These are phyloP conservation scores for Xerocomus brunneocitrinus DNA, from an alignment of 768 basidiomycete genomes.

Conservation along the genomic window DNA sequence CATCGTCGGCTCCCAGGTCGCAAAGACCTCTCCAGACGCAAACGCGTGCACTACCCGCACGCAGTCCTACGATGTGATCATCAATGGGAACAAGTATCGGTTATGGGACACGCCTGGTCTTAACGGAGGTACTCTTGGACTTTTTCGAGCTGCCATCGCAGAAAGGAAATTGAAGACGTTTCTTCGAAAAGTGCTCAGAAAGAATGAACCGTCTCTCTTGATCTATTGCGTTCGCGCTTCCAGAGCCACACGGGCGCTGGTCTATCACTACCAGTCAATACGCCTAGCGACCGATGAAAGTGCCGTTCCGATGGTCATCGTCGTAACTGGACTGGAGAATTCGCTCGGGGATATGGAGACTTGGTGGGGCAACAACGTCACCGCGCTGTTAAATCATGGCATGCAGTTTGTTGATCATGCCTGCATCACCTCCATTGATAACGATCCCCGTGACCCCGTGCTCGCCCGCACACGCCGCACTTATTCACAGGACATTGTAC, in stretches of 20 bases:
- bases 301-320: slow-evolving; percentile 34
- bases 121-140: slow-evolving; percentile 29
- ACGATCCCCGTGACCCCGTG: slow-evolving; percentile 15
- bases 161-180: slow-evolving; percentile 29
- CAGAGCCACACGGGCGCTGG: slow-evolving; percentile 34
- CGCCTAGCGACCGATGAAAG: slow-evolving; percentile 26
- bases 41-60: slow-evolving; percentile 34
- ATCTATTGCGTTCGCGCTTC: slow-evolving; percentile 39
- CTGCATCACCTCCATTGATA: slow-evolving; percentile 30
- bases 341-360: slow-evolving; percentile 29
- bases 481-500: slow-evolving; percentile 22
- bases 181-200: slow-evolving; percentile 30
- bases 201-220: slow-evolving; percentile 36
- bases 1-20: slow-evolving; percentile 26
- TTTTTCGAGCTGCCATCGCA: slow-evolving; percentile 18
- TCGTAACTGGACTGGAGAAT: slow-evolving; percentile 39
- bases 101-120: slow-evolving; percentile 36
- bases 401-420: slow-evolving; percentile 31
- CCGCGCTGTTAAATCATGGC: slow-evolving; percentile 13
- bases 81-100: slow-evolving; percentile 17
- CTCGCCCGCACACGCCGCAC: slow-evolving; percentile 17
- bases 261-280: slow-evolving; percentile 37
- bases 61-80: slow-evolving; percentile 21
- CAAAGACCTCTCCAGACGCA: slow-evolving; percentile 31
- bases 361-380: slow-evolving; percentile 32